Evolutionary conservation across 257 asterid genomes (phyloP), one percentile per base, ranked within the genome.

Genomic region (Solanum rostratum): DNA sequence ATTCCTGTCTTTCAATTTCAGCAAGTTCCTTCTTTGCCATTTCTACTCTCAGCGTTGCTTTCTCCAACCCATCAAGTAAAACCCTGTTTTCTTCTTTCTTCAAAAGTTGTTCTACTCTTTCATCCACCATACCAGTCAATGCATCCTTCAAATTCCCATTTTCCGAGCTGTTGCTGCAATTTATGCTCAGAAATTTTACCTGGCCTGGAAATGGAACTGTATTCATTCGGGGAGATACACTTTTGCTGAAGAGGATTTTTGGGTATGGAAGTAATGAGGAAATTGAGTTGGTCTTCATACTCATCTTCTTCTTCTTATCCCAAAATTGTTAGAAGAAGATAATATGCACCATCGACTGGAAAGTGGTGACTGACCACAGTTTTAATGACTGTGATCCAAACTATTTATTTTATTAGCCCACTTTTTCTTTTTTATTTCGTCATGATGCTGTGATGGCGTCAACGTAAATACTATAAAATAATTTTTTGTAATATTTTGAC

Each of bases 21-120:
- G 95, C 97, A 69, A 95, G 93, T 84, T 93, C 92, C 85, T 90
- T 86, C 93, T 88, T 93, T 2, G 98, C 98, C 63, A 14, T 79
- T 87, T 95, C 98, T 52, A 95, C 97, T 85, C 99, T 91, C 84
- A 50, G 84, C 0, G 98, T 87, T 53, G 98, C 99, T 89, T 93
- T 90, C 88, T 93, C 95, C 87, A 97, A 88, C 79, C 97, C 98
- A 73, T 93, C 90, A 30, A 97, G 87, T 90, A 95, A 86, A 83
- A 33, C 98, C 85, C 86, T 78, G 84, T 97, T 97, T 88, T 95
- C 99, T 89, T 96, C 98, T 84, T 87, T 95, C 79, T 87, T 89
- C 84, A 97, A 66, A 24, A 97, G 91, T 52, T 91, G 86, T 73
- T 93, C 97, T 2, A 96, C 95, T 81, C 92, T 90, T 85, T 91